Conservation (phyloP, 129 eudicot species). For the Tagetes erecta region DNA sequence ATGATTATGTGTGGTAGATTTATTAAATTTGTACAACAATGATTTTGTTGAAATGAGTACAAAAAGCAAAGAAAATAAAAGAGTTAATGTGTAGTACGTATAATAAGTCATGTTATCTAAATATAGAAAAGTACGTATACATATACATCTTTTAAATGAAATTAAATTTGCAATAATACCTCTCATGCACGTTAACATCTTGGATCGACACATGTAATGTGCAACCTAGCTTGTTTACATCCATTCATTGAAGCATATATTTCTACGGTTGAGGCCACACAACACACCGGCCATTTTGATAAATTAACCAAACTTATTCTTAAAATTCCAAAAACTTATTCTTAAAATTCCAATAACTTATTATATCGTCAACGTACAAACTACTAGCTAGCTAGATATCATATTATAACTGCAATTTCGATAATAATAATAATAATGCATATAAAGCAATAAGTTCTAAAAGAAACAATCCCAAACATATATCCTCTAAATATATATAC, state of each 20-base stretch:
- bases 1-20: too few relatives aligned
- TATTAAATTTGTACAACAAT: too few relatives aligned
- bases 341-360: too few relatives aligned
- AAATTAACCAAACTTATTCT: neutral
- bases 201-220: slow-evolving; percentile 17
- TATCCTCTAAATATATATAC: neutral
- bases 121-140: too few relatives aligned
- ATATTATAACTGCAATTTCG: neutral
- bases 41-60: too few relatives aligned
- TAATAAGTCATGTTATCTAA: too few relatives aligned
- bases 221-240: neutral
- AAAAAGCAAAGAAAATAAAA: too few relatives aligned
- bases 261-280: slow-evolving; percentile 10
- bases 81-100: too few relatives aligned
- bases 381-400: too few relatives aligned
- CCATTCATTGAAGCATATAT: slow-evolving; percentile 16
- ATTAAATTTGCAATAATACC: neutral
- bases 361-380: too few relatives aligned
- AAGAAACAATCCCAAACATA: neutral
- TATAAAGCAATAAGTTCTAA: neutral
- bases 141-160: neutral
- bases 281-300: neutral
- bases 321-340: neutral
- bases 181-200: neutral
- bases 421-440: too few relatives aligned